Evolutionary conservation across 1,284 basidiomycete species (phyloP), one percentile per base, ranked within the genome.

Genomic region (Microstroma glucosiphilum): DNA sequence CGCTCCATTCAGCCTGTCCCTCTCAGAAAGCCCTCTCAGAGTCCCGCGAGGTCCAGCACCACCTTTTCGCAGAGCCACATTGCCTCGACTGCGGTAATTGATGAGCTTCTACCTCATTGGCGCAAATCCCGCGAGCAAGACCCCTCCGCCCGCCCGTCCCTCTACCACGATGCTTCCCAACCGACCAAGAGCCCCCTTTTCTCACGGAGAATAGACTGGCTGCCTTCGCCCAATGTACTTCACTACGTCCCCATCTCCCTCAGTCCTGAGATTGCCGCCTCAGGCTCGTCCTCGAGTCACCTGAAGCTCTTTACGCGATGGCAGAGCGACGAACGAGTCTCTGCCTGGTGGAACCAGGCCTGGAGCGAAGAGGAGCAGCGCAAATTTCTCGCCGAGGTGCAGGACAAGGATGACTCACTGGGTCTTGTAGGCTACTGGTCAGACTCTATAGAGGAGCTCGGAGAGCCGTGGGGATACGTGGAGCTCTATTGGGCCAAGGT

Each of bases 341-440:
- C 69, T 61, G 67, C 65, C 17, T 73, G 74, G 15, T 78, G 76
- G 76, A 60, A 75, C 13, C 76, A 78, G 58, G 62, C 69, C 9
- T 60, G 67, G 19, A 60, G 57, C n/a, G 60, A 70, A 11, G 64
- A 70, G 11, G 67, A 69, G 17, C 76, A 78, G 53, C 58, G 68
- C 7, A 55, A 62, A 3, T 71, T 66, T 30, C 61, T 78, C 51
- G 65, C 68, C 53, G 57, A 57, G 21, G 62, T 64, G 37, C 69
- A 73, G 42, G 56, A 61, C 11, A 62, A 61, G 21, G 56, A 65
- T 0, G 65, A 66, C 56, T 49, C 51, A 12, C 59, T 70, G 25
- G 75, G 73, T 1, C 62, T 78, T 17, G 71, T 78, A 41, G 76
- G 73, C 13, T 68, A 72, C 26, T 78, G 73, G 73, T 71, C 75